Evolutionary conservation across 345 rosid genomes (phyloP), one percentile per base, ranked within the genome.

Genomic region (Lepidium aucheri): DNA sequence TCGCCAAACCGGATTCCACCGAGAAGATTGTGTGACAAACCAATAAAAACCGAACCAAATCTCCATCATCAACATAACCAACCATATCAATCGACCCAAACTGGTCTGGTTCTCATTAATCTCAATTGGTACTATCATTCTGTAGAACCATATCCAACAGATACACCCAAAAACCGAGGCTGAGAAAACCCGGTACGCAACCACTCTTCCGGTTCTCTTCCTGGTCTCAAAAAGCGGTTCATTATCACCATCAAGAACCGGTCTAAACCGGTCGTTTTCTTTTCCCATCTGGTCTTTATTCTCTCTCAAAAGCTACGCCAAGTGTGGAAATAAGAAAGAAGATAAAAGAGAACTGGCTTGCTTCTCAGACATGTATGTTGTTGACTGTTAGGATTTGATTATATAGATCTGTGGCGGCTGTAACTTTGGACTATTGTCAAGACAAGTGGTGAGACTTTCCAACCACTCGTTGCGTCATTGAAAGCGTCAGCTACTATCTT

Each of bases 11-110:
- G 75, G 54, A 34, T 69, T 79, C 84, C 85, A 85, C 26, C 89
- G 82, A 53, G 67, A 32, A 42, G 84, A 44, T 61, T 81, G 90
- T 39, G 69, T 73, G 53, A 78, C 54, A n/a, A 77, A 28, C 90
- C 86, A 87, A 56, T 74, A 78, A 36, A 80, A 55, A 46, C 84
- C 79, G 65, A 83, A 82, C 70, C 76, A 67, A 12, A 82, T 15
- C 68, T 87, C 85, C 1, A 81, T 20, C 4, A 77, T 0, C 13
- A 80, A 64, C 83, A 82, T 80, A 14, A 79, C 83, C 9, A 76
- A 52, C 82, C 84, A 77, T 26, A 51, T 63, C 49, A 78, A 74
- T 57, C 81, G 67, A 35, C 53, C 63, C 5, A 61, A 59, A 66
- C 56, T 72, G 28, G 50, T 35, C 4, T 10, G 58, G 40, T 16